Conservation (phyloP, 2,329 filamentous ascomycete species). For the Cercospora sp. region DNA sequence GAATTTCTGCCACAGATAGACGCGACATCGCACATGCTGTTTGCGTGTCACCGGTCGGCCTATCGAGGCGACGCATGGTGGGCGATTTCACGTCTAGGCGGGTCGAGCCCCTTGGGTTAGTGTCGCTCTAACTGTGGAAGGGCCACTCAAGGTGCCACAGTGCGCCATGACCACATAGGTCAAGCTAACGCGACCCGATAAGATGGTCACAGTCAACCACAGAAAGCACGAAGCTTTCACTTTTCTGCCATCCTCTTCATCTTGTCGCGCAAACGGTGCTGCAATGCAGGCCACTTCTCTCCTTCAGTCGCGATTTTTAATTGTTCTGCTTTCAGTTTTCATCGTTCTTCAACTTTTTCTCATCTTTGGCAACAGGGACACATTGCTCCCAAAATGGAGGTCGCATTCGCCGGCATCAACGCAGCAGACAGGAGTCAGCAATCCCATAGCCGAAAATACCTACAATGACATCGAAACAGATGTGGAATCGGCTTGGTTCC, state of each 20-base stretch:
- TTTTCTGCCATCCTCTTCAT: background rate
- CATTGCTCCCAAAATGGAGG: background rate
- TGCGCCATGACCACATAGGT: background rate
- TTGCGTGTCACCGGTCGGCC: background rate
- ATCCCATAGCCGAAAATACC: background rate
- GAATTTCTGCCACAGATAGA: background rate
- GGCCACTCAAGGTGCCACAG: too few species aligned
- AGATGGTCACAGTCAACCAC: background rate
- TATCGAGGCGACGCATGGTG: background rate
- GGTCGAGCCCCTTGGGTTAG: too few species aligned
- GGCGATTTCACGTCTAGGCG: too few species aligned
- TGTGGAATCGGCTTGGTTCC: background rate
- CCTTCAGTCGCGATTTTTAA: background rate
- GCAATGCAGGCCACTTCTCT: constrained; percentile 4
- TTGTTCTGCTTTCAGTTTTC: constrained; percentile 1
- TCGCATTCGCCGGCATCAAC: background rate
- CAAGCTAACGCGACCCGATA: background rate
- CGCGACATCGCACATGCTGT: background rate
- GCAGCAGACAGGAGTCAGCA: background rate
- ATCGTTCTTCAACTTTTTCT: constrained; percentile 6
- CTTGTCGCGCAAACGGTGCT: background rate
- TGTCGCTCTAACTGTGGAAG: too few species aligned
- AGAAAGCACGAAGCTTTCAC: background rate
- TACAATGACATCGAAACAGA: background rate
- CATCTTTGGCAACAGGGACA: background rate